Percentiles rank a stretch among this genome's conserved stretches.
Conservation (phyloP, 768 basidiomycete genomes). For the Tylopilus sp. region DNA sequence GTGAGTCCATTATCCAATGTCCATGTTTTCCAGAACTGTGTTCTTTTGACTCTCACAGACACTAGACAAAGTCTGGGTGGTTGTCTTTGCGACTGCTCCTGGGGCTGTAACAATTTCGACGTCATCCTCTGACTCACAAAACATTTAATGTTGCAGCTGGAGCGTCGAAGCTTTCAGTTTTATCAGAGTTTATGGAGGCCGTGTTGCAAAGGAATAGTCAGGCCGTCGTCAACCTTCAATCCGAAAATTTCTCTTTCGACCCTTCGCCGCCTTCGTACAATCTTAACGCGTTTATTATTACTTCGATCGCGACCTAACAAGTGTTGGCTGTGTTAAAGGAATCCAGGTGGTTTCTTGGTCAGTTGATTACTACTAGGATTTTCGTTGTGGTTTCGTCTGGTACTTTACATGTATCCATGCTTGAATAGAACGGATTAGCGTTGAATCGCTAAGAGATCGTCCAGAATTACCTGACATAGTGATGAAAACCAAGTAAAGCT, state of each 20-base stretch:
- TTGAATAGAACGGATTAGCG: no score
- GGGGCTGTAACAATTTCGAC: slow-evolving; percentile 55
- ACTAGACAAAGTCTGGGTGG: slow-evolving; percentile 63
- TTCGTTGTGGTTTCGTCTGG: no score
- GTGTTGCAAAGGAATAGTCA: slow-evolving; percentile 47
- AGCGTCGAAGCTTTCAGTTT: slow-evolving; percentile 57
- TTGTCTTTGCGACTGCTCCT: slow-evolving; percentile 60
- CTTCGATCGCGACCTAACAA: slow-evolving; percentile 23
- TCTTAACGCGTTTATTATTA: slow-evolving; percentile 66
- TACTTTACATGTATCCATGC: no score
- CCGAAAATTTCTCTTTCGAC: slow-evolving; percentile 52
- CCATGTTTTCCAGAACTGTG: background rate
- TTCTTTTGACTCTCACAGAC: slow-evolving; percentile 36
- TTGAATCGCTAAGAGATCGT: no score
- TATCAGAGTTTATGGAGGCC: slow-evolving; percentile 51
- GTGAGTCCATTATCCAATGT: slow-evolving; percentile 32
- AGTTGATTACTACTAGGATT: no score
- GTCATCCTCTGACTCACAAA: slow-evolving; percentile 39
- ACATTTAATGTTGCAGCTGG: slow-evolving; percentile 54
- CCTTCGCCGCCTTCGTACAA: slow-evolving; percentile 58
- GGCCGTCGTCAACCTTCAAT: slow-evolving; percentile 45
- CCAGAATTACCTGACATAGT: no score
- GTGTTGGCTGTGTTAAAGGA: slow-evolving; percentile 3
- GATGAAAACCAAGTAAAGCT: no score
- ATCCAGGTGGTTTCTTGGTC: background rate